These are phyloP conservation scores for Asterionellopsis glacialis DNA, from an alignment of 108 stramenopile species.

Conservation along the genomic window DNA sequence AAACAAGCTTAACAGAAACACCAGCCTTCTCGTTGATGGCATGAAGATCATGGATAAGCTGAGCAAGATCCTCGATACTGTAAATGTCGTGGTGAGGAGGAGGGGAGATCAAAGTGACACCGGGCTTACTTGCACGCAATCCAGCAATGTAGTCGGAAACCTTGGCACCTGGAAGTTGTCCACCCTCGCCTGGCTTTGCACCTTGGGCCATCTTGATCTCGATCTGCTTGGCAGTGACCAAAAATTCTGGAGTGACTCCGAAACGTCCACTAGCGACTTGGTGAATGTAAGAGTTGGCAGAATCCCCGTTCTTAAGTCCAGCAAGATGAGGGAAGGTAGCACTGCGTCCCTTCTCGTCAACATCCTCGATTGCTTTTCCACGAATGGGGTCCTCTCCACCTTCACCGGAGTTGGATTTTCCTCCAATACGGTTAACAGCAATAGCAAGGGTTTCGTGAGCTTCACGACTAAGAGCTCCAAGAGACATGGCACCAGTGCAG, in stretches of 20 bases:
- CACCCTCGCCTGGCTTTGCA: constrained; percentile 95
- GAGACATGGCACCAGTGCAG: constrained; percentile 93
- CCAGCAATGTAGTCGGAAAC: constrained; percentile 93
- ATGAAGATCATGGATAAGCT: constrained; percentile 93
- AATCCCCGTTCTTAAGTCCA: constrained; percentile 88
- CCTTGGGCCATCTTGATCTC: constrained; percentile 98
- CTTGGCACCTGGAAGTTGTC: constrained; percentile 90
- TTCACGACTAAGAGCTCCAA: constrained; percentile 89
- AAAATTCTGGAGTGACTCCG: constrained; percentile 91
- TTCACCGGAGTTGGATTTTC: constrained; percentile 93
- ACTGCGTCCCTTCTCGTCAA: constrained; percentile 80
- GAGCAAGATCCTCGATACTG: constrained; percentile 95
- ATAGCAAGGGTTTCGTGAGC: constrained; percentile 94
- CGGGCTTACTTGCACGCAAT: constrained; percentile 82
- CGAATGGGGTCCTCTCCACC: constrained; percentile 89
- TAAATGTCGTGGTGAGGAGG: constrained; percentile 97
- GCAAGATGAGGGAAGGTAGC: constrained; percentile 82
- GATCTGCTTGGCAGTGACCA: constrained; percentile 87
- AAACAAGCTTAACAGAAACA: constrained; percentile 96
- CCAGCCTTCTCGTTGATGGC: constrained; percentile 89
- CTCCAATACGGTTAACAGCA: constrained; percentile 91
- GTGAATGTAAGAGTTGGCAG: constrained; percentile 85
- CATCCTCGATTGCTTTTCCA: constrained; percentile 54
- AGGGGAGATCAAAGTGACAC: constrained; percentile 92
- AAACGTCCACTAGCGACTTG: constrained; percentile 94